phyloP scores from a whole-genome alignment of 176 grass and related monocot genomes.

The Carex myosuroides region DNA sequence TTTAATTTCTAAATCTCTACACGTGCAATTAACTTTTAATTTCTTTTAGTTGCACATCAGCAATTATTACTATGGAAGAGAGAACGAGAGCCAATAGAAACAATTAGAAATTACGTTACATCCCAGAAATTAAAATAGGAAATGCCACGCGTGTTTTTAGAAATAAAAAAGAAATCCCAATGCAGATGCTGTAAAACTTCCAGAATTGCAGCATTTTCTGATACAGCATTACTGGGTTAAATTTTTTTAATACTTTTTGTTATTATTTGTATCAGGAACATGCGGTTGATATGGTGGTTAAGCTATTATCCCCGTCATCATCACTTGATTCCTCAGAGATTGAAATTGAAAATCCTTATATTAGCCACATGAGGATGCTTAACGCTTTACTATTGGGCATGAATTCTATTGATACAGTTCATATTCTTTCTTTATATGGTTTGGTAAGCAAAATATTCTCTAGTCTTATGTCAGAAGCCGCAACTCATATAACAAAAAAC shows the following conservation, averaged over 20 bases:
- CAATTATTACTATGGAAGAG: too few species aligned
- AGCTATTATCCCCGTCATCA: slow-evolving; percentile 27
- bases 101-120: too few species aligned
- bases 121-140: too few species aligned
- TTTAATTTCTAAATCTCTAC: too few species aligned
- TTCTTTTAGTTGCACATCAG: too few species aligned
- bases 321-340: slow-evolving; percentile 29
- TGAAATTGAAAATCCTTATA: slow-evolving; percentile 29
- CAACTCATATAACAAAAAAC: not conserved
- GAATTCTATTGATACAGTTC: slow-evolving; percentile 50
- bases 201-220: not conserved
- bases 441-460: slow-evolving; percentile 39
- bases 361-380: slow-evolving; percentile 55
- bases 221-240: not conserved
- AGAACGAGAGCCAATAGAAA: too few species aligned
- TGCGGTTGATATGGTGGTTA: slow-evolving; percentile 64
- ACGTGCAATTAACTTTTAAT: too few species aligned
- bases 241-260: slow-evolving; percentile 1
- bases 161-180: too few species aligned
- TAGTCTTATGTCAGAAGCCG: not conserved
- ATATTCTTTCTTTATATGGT: slow-evolving; percentile 82
- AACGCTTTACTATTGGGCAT: slow-evolving; percentile 49
- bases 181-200: not conserved
- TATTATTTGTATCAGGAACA: slow-evolving; percentile 61
- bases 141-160: too few species aligned